These are phyloP conservation scores for Komagataea norvegica DNA, from an alignment of 1,139 yeast species.

Conservation along the genomic window DNA sequence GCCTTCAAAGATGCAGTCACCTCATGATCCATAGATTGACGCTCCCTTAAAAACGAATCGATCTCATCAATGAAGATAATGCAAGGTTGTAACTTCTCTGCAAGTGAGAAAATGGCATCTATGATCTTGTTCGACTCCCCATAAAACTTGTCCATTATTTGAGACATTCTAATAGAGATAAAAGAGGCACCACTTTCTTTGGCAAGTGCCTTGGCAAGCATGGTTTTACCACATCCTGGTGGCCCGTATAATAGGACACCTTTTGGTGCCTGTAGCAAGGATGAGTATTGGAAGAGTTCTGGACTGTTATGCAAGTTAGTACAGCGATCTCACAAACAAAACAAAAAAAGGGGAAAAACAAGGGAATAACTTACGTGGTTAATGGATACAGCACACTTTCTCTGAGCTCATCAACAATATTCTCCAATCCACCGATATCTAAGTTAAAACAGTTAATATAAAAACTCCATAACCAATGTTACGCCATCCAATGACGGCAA, in stretches of 20 bases:
- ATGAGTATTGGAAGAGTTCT: constrained; percentile 56
- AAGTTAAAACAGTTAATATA: constrained; percentile 12
- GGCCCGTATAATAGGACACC: constrained; percentile 98
- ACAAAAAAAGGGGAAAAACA: too few relatives aligned
- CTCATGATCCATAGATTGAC: constrained; percentile 85
- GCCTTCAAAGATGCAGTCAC: constrained; percentile 95
- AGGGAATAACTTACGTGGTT: constrained; percentile 43
- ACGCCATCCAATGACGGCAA: background rate
- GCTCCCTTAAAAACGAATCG: constrained; percentile 86
- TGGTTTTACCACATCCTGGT: constrained; percentile 97
- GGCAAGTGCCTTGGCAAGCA: constrained; percentile 99
- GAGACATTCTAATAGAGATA: constrained; percentile 87
- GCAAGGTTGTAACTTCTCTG: constrained; percentile 88
- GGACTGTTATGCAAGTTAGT: constrained; percentile 34
- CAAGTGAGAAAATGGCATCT: constrained; percentile 88
- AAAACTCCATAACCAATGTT: too few relatives aligned
- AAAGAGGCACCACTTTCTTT: constrained; percentile 93
- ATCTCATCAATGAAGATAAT: constrained; percentile 95
- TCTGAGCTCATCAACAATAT: constrained; percentile 73
- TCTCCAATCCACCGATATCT: constrained; percentile 87
- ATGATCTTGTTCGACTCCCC: constrained; percentile 95
- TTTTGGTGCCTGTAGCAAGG: constrained; percentile 80
- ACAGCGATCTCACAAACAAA: too few relatives aligned
- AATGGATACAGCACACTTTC: constrained; percentile 88
- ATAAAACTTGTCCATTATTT: constrained; percentile 96